Conservation (phyloP, 371 early-diverging fungal species). For the Capniomyces stellatus region DNA sequence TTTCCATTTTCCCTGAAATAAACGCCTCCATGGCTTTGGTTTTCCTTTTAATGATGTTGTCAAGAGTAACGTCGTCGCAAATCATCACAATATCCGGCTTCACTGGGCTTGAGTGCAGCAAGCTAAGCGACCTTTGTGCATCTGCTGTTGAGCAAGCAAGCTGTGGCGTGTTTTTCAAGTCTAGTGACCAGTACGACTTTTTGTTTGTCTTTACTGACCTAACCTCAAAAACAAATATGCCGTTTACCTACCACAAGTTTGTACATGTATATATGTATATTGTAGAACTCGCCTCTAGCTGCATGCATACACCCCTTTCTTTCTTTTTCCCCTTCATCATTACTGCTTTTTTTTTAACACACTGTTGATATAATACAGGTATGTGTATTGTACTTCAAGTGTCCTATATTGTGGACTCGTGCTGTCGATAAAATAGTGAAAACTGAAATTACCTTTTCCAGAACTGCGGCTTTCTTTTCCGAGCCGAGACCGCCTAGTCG, state of each 20-base stretch:
- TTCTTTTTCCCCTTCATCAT: too few relatives aligned
- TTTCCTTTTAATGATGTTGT: constrained; percentile 63
- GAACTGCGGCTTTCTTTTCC: too few relatives aligned
- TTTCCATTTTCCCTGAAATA: constrained; percentile 70
- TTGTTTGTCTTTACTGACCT: background rate
- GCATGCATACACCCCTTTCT: too few relatives aligned
- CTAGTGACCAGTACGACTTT: background rate
- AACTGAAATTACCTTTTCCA: too few relatives aligned
- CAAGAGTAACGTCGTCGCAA: constrained; percentile 57
- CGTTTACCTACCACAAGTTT: background rate
- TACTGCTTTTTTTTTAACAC: too few relatives aligned
- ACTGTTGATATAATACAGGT: too few relatives aligned
- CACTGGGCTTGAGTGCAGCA: background rate
- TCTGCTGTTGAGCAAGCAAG: background rate
- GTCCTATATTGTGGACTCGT: too few relatives aligned
- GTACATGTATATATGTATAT: too few relatives aligned
- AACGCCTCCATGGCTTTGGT: constrained; percentile 66
- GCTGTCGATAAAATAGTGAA: too few relatives aligned
- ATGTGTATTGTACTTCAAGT: too few relatives aligned
- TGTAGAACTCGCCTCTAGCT: too few relatives aligned
- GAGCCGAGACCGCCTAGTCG: too few relatives aligned
- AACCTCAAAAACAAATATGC: background rate
- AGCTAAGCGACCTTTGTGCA: background rate
- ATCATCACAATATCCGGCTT: constrained; percentile 46
- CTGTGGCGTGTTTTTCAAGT: background rate